Base-by-base conservation (phyloP, 2,329 filamentous ascomycete species). In the Paraconiothyrium sp. region DNA sequence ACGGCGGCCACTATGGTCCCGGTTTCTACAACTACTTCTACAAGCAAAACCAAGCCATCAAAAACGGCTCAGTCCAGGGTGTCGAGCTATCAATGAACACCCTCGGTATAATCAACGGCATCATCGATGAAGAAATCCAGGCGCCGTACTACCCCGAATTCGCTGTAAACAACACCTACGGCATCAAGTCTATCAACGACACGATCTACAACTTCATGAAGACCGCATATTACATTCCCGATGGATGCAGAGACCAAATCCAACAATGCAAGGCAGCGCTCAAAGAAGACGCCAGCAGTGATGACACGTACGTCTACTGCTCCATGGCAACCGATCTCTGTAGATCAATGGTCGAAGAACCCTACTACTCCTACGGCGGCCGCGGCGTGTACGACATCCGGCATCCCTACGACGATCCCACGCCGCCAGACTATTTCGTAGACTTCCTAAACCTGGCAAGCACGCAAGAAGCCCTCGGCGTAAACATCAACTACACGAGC, bases 11-110 rank as follows among this genome's bases (percentile, higher is more conserved):
- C 67, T 85, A 85, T 63, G 84, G 84, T 4, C 84, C 84, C 1
- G 78, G 77, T 32, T 87, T 87, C 74, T 87, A 82, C 76, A 82
- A 84, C 61, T 82, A 86, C 67, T 87, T 88, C 73, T 83, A 85
- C 59, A 76, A 86, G 48, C 83, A 88, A 64, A 88, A 87, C 59
- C 72, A 83, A 58, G 79, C 80, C 34, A 86, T 88, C 64, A 68
- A 76, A 34, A 83, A 83, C 46, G 84, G 84, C 9, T 79, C 74
- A 0, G 64, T 76, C 13, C 69, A 80, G 1, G 85, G 85, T 16
- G 80, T 84, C 3, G 75, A 81, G 47, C 80, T 88, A 3, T 77
- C 83, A 34, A 85, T 87, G 59, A 84, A 86, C 60, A 84, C 84
- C 0, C 71, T 87, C 3, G 84, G 84, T 0, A 83, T 87, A 58